phyloP scores from a whole-genome alignment of 2,329 filamentous ascomycete genomes.

The Fonsecaea pugnacius region DNA sequence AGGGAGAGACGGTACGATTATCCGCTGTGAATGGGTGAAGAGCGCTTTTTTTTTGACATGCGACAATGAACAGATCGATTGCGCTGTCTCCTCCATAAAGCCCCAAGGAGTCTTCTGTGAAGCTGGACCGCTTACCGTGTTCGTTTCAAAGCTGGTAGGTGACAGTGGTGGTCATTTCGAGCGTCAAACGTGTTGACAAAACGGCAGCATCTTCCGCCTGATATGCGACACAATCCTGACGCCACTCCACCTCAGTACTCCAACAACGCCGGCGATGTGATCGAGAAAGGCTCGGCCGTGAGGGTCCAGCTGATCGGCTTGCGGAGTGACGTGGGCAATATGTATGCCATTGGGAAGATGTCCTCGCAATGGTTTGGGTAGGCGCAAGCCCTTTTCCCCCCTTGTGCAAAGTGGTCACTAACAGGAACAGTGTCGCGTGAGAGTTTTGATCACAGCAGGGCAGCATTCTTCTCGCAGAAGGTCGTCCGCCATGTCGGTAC shows the following conservation, averaged over 20 bases:
- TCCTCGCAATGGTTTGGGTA: conserved; percentile 69
- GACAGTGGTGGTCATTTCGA: conserved; percentile 12
- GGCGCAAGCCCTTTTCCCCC: conserved; percentile 28
- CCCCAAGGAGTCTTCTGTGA: conserved; percentile 76
- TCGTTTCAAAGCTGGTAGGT: conserved; percentile 54
- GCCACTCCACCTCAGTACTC: conserved; percentile 96
- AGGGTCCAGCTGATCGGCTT: conserved; percentile 94
- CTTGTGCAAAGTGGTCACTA: background rate
- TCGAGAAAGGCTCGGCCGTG: conserved; percentile 91
- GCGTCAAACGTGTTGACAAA: conserved; percentile 20
- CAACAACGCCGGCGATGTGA: conserved; percentile 85
- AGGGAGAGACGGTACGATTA: conserved; percentile 80
- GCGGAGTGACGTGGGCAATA: conserved; percentile 87
- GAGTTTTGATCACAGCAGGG: background rate
- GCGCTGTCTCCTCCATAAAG: conserved; percentile 88
- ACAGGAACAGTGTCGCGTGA: conserved; percentile 18
- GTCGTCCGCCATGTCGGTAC: background rate
- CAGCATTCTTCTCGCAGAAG: background rate
- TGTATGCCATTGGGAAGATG: conserved; percentile 97
- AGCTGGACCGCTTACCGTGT: conserved; percentile 54
- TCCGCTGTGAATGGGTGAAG: background rate
- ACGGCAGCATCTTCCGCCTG: conserved; percentile 70
- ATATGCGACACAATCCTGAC: conserved; percentile 93
- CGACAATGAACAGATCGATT: conserved; percentile 72
- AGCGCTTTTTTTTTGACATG: conserved; percentile 13